Base-by-base conservation (phyloP, 2,329 filamentous ascomycete species). In the Mycocentrospora acerina region DNA sequence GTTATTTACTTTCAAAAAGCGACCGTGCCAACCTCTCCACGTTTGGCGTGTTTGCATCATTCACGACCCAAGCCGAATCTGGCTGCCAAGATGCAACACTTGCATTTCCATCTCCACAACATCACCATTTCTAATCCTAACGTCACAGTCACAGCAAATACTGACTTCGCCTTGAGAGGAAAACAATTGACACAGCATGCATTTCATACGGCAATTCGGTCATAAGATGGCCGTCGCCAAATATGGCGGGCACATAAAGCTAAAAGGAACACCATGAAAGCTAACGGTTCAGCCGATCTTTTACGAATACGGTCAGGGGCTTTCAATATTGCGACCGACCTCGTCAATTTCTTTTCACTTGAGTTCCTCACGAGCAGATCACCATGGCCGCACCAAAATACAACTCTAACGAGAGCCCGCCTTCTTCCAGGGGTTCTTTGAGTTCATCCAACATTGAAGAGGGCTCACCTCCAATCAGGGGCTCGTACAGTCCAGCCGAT, bases 31-130 rank as follows among this genome's bases (percentile, higher is more conserved):
- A n/a, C 2, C 29, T 30, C 13, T 40, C 41, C 28, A 25, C 32
- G 14, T 28, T 40, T 48, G 47, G 29, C 40, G 37, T 27, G 32
- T 42, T 43, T 32, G 26, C 27, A n/a, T 16, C 22, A 14, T 18
- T 15, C 17, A 12, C 17, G 16, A 28, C 14, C 38, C 48, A 48
- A 18, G 14, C 53, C 29, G 14, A 4, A 50, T 45, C 3, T 7
- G 44, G 60, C 29, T 51, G 58, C 55, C 57, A 58, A 61, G 57
- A 31, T 36, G 22, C 60, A 62, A 25, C 7, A 17, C 25, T 30
- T 48, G 51, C 55, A 53, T 52, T 12, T 25, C 18, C 24, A 32
- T 40, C 24, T 47, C 44, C 42, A 43, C 48, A 35, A 46, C 33
- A 33, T 50, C 36, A 53, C 44, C 40, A 46, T 41, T 36, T 40